These are phyloP conservation scores for Didymella pomorum DNA, from an alignment of 2,329 filamentous ascomycete genomes.

Conservation along the genomic window DNA sequence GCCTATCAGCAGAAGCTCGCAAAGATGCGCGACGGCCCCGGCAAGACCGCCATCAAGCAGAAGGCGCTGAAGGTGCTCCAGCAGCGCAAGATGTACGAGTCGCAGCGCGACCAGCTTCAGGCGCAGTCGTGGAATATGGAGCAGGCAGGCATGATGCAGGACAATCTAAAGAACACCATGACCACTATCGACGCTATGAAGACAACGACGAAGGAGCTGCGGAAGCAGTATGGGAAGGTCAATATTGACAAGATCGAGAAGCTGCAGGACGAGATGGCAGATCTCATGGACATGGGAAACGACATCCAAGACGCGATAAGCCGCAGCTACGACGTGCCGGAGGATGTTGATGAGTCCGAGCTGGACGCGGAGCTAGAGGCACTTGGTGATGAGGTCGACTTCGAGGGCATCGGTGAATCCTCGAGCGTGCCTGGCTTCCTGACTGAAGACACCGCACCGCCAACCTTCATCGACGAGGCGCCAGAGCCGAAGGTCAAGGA, in stretches of 20 bases:
- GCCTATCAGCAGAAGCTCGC: conserved; percentile 86
- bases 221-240: conserved; percentile 95
- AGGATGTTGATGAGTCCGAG: conserved; percentile 96
- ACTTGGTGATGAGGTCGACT: conserved; percentile 89
- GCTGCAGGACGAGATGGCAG: conserved; percentile 98
- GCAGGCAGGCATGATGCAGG: conserved; percentile 97
- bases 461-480: conserved; percentile 91
- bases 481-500: conserved; percentile 84
- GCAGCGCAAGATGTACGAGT: conserved; percentile 92
- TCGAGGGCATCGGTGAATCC: conserved; percentile 71
- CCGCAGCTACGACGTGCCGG: conserved; percentile 90
- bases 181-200: conserved; percentile 98
- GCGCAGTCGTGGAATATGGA: conserved; percentile 99
- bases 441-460: conserved; percentile 83
- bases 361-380: conserved; percentile 96
- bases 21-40: conserved; percentile 95
- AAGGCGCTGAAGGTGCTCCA: conserved; percentile 95
- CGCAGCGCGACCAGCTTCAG: conserved; percentile 91
- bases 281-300: conserved; percentile 95
- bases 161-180: conserved; percentile 98
- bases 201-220: conserved; percentile 90
- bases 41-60: conserved; percentile 89
- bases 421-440: conserved; percentile 81
- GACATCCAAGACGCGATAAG: conserved; percentile 97
- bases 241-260: conserved; percentile 97